Evolutionary conservation across 441 rosid species (phyloP), one percentile per base, ranked within the genome.

Genomic region (Brassica hybrid): DNA sequence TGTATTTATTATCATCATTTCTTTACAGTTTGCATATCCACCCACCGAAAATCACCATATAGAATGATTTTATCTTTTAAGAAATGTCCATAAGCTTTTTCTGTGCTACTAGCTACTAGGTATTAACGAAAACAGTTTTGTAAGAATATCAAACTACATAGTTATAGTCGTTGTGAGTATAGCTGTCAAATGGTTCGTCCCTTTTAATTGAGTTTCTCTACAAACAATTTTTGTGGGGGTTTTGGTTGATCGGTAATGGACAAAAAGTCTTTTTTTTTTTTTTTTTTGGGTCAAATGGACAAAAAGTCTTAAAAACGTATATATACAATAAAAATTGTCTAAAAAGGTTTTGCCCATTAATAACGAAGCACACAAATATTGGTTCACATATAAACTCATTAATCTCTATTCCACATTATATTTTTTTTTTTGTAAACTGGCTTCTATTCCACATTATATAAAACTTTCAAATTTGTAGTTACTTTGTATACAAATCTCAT

Each of bases 1-100:
- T 79, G 74, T 67, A 73, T 79, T 79, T 79, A 79, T 79, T 73
- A 73, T 14, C 71, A 23, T 34, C 14, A 38, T 67, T 50, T 52
- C 48, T 52, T 61, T 43, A 43, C 52, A 43, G 52, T 43, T 43
- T 52, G 25, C 54, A 38, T 68, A 79, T 73, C 78, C 59, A 78
- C 74, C 78, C 69, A 72, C 64, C 64, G 60, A 68, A 71, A 43
- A 65, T 58, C 25, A 21, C 25, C 61, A 8, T 18, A 21, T 10
- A 27, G 32, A 27, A 27, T 27, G 32, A 27, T 4, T 27, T 27
- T 27, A 21, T 27, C 32, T 27, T 27, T 27, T 56, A 56, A 18
- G 13, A 52, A 52, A 52, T 38, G 9, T 48, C 8, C 17, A 48
- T 48, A 48, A n/a, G 1, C 54, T 48, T 48, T 48, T 48, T 48